Conservation (phyloP, 495 filamentous ascomycete genomes). For the Aspergillus coremiiformis region DNA sequence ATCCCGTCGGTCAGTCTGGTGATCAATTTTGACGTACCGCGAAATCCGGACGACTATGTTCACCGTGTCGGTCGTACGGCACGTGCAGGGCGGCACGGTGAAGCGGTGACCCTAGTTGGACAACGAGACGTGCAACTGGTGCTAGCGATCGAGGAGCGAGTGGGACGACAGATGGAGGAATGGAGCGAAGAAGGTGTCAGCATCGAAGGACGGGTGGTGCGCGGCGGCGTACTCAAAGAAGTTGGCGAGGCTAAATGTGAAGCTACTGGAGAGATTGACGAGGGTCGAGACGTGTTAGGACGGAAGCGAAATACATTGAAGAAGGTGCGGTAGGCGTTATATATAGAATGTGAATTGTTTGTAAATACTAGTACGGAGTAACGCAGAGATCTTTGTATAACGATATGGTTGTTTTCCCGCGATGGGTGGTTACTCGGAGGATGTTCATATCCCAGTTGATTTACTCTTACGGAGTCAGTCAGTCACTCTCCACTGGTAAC, state of each 20-base stretch:
- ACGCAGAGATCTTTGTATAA: not conserved
- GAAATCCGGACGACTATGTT: constrained; percentile 95
- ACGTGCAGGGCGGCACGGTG: constrained; percentile 74
- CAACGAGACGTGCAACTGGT: constrained; percentile 86
- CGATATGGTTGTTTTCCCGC: not conserved
- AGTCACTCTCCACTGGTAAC: not conserved
- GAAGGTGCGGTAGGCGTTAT: constrained; percentile 31
- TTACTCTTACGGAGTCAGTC: not conserved
- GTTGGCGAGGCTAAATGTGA: constrained; percentile 90
- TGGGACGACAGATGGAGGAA: constrained; percentile 70
- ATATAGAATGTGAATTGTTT: not conserved
- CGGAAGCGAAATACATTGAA: constrained; percentile 41
- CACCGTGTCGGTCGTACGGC: constrained; percentile 94
- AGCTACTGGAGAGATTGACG: constrained; percentile 81
- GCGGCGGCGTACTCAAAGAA: constrained; percentile 68
- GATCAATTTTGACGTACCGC: constrained; percentile 89
- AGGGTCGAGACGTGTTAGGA: constrained; percentile 72
- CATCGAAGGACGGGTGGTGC: constrained; percentile 75
- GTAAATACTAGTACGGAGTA: too few relatives aligned
- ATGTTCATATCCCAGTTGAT: too few relatives aligned
- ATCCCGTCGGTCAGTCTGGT: constrained; percentile 88
- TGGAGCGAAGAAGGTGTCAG: constrained; percentile 86
- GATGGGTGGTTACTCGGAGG: not conserved
- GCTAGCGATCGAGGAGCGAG: constrained; percentile 76
- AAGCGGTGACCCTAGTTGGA: constrained; percentile 81